phyloP scores from a whole-genome alignment of 179 eudicot genomes.

The Silene vulgaris region DNA sequence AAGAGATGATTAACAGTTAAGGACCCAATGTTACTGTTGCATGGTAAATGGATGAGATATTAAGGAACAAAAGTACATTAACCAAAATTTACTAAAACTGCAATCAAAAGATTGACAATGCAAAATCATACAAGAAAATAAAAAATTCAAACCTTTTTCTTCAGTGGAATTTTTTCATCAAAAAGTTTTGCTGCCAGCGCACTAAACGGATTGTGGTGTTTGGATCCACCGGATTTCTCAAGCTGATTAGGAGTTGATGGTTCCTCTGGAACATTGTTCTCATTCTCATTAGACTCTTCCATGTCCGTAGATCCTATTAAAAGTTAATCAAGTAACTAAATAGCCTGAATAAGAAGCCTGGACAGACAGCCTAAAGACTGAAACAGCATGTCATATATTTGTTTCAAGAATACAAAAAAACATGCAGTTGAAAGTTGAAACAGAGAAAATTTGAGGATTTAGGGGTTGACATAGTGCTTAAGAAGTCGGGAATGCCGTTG shows the following conservation, averaged over 20 bases:
- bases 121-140: background rate
- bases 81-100: background rate
- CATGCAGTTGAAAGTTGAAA: background rate
- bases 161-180: slow-evolving; percentile 37
- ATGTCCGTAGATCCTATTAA: slow-evolving; percentile 24
- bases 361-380: background rate
- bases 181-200: slow-evolving; percentile 35
- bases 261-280: slow-evolving; percentile 25
- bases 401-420: background rate
- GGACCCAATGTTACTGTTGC: background rate
- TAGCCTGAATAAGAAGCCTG: background rate
- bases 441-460: background rate
- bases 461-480: background rate
- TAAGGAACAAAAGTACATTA: background rate
- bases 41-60: slow-evolving; percentile 1
- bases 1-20: no score
- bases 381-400: slow-evolving; percentile 3
- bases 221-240: slow-evolving; percentile 22
- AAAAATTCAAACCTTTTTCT: slow-evolving; percentile 29
- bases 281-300: slow-evolving; percentile 23
- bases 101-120: background rate
- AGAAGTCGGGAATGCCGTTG: background rate
- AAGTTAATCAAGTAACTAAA: background rate
- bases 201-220: slow-evolving; percentile 28
- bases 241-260: slow-evolving; percentile 31